A percentile compares a stretch with the other conserved stretches of the same genome.
These are phyloP conservation scores for Boletus putidus DNA, from an alignment of 1,284 basidiomycete species.

Conservation along the genomic window DNA sequence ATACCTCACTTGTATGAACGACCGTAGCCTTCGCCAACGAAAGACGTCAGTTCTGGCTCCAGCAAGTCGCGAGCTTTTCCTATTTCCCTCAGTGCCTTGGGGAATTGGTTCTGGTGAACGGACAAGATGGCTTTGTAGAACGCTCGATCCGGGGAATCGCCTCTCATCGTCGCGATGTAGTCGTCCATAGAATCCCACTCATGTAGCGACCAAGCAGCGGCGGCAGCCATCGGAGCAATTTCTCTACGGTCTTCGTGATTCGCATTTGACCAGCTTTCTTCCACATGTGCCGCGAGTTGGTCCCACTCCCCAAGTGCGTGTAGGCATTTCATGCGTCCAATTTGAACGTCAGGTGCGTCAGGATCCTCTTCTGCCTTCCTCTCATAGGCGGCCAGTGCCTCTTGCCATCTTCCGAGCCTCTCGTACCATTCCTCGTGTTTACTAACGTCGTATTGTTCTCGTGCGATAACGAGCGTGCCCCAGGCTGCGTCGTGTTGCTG, in stretches of 20 bases:
- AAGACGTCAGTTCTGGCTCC: conserved; percentile 88
- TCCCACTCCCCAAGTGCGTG: conserved; percentile 99
- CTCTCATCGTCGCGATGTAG: conserved; percentile 93
- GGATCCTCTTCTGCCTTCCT: conserved; percentile 73
- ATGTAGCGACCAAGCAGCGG: conserved; percentile 94
- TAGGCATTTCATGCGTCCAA: conserved; percentile 93
- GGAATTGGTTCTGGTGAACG: conserved; percentile 95
- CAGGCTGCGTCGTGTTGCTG: conserved; percentile 97
- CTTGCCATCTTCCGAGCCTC: conserved; percentile 94
- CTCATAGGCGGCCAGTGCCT: conserved; percentile 88
- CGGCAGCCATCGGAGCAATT: conserved; percentile 96
- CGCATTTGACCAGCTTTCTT: conserved; percentile 86
- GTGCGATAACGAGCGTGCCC: conserved; percentile 88
- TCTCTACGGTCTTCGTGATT: conserved; percentile 83
- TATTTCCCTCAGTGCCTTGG: conserved; percentile 88
- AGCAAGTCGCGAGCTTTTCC: conserved; percentile 93
- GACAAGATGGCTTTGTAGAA: conserved; percentile 97
- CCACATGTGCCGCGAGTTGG: conserved; percentile 82
- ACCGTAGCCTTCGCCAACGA: conserved; percentile 95
- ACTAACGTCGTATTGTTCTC: conserved; percentile 81
- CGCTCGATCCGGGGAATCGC: conserved; percentile 90
- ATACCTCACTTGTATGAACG: conserved; percentile 86
- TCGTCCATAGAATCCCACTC: conserved; percentile 99
- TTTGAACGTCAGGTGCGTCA: conserved; percentile 68
- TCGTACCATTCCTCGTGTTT: conserved; percentile 99